phyloP scores from a whole-genome alignment of 2,329 filamentous ascomycete species.

The Fusarium siculi region DNA sequence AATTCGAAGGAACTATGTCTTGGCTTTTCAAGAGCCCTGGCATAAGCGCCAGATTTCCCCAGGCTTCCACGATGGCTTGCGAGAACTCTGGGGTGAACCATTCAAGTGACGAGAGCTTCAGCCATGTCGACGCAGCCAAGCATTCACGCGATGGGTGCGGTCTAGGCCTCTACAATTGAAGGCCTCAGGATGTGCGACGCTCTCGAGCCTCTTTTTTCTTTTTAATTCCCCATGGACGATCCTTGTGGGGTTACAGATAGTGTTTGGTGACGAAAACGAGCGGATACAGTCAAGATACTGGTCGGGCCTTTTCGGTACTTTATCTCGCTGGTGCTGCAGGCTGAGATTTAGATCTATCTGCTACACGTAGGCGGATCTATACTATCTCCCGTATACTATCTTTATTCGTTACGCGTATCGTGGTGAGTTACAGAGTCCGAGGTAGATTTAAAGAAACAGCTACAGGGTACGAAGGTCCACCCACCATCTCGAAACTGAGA shows the following conservation, averaged over 20 bases:
- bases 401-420: conserved; percentile 1
- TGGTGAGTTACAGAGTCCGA: neutral
- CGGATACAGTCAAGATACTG: neutral
- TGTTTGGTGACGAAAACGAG: conserved; percentile 18
- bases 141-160: neutral
- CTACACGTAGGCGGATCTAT: neutral
- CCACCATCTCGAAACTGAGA: neutral
- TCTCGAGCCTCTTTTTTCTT: neutral
- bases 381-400: neutral
- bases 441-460: neutral
- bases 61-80: conserved; percentile 22
- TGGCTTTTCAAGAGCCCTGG: conserved; percentile 15
- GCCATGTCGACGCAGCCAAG: conserved; percentile 28
- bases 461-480: conserved; percentile 16
- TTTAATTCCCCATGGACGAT: conserved; percentile 2
- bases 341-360: conserved; percentile 5
- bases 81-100: conserved; percentile 33
- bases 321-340: conserved; percentile 11
- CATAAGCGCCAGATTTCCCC: conserved; percentile 33
- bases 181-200: conserved; percentile 13
- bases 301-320: conserved; percentile 35
- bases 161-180: conserved; percentile 4
- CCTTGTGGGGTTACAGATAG: conserved; percentile 16
- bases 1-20: conserved; percentile 8
- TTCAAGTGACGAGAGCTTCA: neutral